phyloP scores from a whole-genome alignment of 345 rosid species.

The Salix exigua region DNA sequence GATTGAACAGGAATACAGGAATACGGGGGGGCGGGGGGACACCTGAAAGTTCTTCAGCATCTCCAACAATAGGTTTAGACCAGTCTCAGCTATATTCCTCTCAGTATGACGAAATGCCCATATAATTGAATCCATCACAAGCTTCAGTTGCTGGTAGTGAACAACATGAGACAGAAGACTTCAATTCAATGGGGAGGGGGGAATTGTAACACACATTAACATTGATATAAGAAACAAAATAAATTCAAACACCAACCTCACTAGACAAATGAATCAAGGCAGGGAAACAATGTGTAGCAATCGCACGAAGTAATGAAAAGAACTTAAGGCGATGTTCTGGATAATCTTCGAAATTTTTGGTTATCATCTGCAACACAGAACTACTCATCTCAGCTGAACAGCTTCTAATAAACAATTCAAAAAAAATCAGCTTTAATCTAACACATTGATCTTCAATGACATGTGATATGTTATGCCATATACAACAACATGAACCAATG shows the following conservation, averaged over 20 bases:
- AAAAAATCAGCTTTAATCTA: not conserved
- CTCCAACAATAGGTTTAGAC: slow-evolving; percentile 82
- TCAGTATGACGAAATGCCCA: slow-evolving; percentile 99
- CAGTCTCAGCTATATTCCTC: slow-evolving; percentile 97
- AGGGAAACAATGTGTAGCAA: slow-evolving; percentile 90
- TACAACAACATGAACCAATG: not conserved
- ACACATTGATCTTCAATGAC: not conserved
- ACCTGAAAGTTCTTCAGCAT: slow-evolving; percentile 97
- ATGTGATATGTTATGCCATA: not conserved
- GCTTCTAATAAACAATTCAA: not conserved
- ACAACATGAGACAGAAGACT: not conserved
- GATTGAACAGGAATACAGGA: not conserved
- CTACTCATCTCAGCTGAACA: slow-evolving; percentile 7
- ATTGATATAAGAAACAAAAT: not conserved
- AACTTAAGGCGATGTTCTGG: slow-evolving; percentile 99
- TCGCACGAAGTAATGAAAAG: slow-evolving; percentile 95
- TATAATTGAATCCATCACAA: slow-evolving; percentile 97
- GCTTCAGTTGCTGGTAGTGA: slow-evolving; percentile 76
- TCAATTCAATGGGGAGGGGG: not conserved
- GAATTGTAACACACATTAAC: not conserved
- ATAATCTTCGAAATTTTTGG: slow-evolving; percentile 95
- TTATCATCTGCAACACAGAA: slow-evolving; percentile 73
- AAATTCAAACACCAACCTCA: slow-evolving; percentile 56
- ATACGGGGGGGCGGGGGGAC: not conserved
- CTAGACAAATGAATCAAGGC: slow-evolving; percentile 86